phyloP scores from a whole-genome alignment of 2,329 filamentous ascomycete species.

The Pochonia chlamydosporia region DNA sequence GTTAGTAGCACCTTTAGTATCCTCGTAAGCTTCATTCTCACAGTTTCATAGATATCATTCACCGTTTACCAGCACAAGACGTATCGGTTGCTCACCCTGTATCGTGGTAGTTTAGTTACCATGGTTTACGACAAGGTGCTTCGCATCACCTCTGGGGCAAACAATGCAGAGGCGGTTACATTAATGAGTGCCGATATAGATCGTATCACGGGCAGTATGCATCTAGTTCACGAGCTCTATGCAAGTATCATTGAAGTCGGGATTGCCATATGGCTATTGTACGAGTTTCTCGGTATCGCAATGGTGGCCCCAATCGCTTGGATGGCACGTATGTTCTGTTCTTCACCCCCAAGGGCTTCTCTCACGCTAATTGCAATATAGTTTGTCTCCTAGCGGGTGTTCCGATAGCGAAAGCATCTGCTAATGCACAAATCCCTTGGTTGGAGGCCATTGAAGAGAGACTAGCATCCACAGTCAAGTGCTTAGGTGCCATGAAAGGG shows the following conservation, averaged over 20 bases:
- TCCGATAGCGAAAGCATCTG: slow-evolving; percentile 13
- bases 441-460: slow-evolving; percentile 19
- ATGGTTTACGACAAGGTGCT: slow-evolving; percentile 44
- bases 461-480: slow-evolving; percentile 15
- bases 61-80: slow-evolving; percentile 21
- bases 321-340: slow-evolving; percentile 10
- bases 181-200: slow-evolving; percentile 40
- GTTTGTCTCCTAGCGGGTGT: slow-evolving; percentile 11
- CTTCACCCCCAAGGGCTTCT: no score
- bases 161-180: slow-evolving; percentile 21
- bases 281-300: slow-evolving; percentile 16
- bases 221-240: slow-evolving; percentile 27
- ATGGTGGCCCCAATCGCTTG: slow-evolving; percentile 13
- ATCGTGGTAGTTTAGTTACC: slow-evolving; percentile 28
- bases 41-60: no score
- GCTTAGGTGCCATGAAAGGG: slow-evolving; percentile 27
- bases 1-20: no score
- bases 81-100: slow-evolving; percentile 26
- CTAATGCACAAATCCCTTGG: slow-evolving; percentile 17
- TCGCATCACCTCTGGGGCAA: slow-evolving; percentile 20
- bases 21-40: no score
- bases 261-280: slow-evolving; percentile 27
- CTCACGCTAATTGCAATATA: neutral
- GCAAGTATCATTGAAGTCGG: slow-evolving; percentile 26
- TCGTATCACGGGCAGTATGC: slow-evolving; percentile 19